Base-by-base conservation (phyloP, 352 stramenopile genomes). In the Peronospora belbahrii region DNA sequence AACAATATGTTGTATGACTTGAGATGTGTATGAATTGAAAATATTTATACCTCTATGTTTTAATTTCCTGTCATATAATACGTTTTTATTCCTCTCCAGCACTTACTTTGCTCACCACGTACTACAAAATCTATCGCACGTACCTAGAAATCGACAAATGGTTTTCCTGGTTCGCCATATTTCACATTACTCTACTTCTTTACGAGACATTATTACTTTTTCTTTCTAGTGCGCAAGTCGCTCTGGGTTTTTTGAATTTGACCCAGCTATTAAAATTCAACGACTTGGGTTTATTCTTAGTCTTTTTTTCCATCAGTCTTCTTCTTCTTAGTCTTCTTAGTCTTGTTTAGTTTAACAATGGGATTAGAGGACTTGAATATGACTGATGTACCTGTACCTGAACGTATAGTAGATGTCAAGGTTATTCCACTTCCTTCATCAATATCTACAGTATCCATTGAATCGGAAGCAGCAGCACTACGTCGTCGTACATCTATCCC, bases 401-500 rank as follows among this genome's bases (percentile, higher is more conserved):
- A 57, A 24, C 52, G 56, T 34, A 19, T 59, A 19, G 42, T 66
- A 11, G 42, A 46, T 18, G 43, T 6, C 14, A 66, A 60, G 34
- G 52, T 25, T 18, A 36, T 47, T 10, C 10, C 48, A 13, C 20
- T 41, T 8, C 22, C 49, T 8, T 17, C 23, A 1, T 45, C 4
- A 23, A 44, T n/a, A 4, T 14, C 33, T 6, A 17, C 33, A 14
- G 39, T 38, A 10, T 45, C 42, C 8, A 39, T 68, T 6, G 59
- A 73, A 31, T 61, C 57, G 11, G 58, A 74, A 13, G 47, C 42
- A 1, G 45, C 44, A 6, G 56, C 61, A 11, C 19, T 62, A 8
- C 62, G 70, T 0, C 72, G 75, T 1, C 75, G 75, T 24, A 83
- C 76, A 15, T 85, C 73, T 28, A 83, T 88, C 42, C 76, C 76